phyloP scores from a whole-genome alignment of 2,329 filamentous ascomycete genomes.

The Ceratocystis huliohia region DNA sequence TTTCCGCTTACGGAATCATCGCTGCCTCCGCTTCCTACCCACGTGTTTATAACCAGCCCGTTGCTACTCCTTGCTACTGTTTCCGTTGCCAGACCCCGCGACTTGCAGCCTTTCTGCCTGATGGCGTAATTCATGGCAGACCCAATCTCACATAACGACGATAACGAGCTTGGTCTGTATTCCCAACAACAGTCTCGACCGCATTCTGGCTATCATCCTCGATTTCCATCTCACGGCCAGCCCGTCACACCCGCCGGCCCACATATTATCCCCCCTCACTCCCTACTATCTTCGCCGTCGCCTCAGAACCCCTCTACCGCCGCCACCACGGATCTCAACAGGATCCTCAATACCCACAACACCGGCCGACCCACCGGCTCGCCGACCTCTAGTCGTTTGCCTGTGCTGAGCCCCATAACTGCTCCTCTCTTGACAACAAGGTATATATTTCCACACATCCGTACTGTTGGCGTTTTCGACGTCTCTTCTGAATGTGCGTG shows the following conservation, averaged over 20 bases:
- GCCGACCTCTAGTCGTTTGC: neutral
- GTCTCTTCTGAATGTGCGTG: neutral
- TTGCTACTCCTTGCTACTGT: slow-evolving; percentile 6
- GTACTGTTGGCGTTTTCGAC: neutral
- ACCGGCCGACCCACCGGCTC: neutral
- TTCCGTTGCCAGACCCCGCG: slow-evolving; percentile 5
- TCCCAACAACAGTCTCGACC: slow-evolving; percentile 10
- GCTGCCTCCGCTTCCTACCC: no score
- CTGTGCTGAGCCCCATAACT: neutral
- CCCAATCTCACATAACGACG: slow-evolving; percentile 35
- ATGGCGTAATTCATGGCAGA: slow-evolving; percentile 60
- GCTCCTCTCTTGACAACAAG: neutral
- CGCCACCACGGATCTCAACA: neutral
- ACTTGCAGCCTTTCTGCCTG: slow-evolving; percentile 33
- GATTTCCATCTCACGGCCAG: slow-evolving; percentile 1
- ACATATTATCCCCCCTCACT: neutral
- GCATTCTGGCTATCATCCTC: neutral
- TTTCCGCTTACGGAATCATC: no score
- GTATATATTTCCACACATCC: neutral
- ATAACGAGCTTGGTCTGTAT: slow-evolving; percentile 19
- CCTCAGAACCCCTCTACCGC: neutral
- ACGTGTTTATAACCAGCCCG: neutral
- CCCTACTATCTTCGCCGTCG: neutral
- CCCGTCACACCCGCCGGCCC: neutral
- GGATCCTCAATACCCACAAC: neutral